Conservation (phyloP, 805 yeast species). For the Ogataea populi-albae region DNA sequence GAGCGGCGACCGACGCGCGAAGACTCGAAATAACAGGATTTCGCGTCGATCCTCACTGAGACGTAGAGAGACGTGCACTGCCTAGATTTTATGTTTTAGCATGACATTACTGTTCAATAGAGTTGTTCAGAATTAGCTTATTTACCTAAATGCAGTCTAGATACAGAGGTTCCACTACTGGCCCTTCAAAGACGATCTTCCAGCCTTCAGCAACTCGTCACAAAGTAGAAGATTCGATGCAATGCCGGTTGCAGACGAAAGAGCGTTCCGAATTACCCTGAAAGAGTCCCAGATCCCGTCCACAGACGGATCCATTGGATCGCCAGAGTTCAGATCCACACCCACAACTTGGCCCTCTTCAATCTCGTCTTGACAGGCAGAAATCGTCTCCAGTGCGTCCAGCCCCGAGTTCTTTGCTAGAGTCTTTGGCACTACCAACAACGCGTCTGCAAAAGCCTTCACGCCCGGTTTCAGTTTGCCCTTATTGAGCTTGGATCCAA, state of each 20-base stretch:
- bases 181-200: slow-evolving; percentile 81
- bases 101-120: too few relatives aligned
- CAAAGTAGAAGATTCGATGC: slow-evolving; percentile 89
- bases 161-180: slow-evolving; percentile 11
- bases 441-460: slow-evolving; percentile 89
- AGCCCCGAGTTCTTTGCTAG: slow-evolving; percentile 89
- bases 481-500: slow-evolving; percentile 55
- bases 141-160: background rate
- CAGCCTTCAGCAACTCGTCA: slow-evolving; percentile 96
- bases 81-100: too few relatives aligned
- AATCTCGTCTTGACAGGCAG: slow-evolving; percentile 86
- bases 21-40: too few relatives aligned
- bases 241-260: slow-evolving; percentile 90
- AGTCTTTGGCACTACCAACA: slow-evolving; percentile 90
- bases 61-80: too few relatives aligned
- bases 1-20: too few relatives aligned
- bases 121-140: background rate
- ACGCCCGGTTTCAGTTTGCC: slow-evolving; percentile 91
- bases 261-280: slow-evolving; percentile 89
- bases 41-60: too few relatives aligned
- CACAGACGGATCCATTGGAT: slow-evolving; percentile 89
- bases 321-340: slow-evolving; percentile 86
- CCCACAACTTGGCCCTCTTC: slow-evolving; percentile 83
- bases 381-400: slow-evolving; percentile 85
- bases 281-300: slow-evolving; percentile 97